A percentile compares a stretch with the other conserved stretches of the same genome.
These are phyloP conservation scores for Aspergillus fischeri DNA, from an alignment of 2,329 filamentous ascomycete species.

Conservation along the genomic window DNA sequence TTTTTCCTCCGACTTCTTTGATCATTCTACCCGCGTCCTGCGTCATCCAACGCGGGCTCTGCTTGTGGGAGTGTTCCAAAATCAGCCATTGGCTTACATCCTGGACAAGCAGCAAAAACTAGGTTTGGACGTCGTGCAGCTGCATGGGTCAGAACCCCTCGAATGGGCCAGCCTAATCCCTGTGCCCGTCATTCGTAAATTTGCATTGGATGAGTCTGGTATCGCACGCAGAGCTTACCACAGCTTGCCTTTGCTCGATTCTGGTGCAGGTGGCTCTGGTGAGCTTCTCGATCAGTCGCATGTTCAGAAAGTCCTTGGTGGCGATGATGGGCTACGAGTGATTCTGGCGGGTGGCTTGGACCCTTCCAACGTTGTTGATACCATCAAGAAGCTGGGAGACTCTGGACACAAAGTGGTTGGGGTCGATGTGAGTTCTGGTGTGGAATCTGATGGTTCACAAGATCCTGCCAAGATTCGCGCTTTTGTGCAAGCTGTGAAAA, in stretches of 20 bases:
- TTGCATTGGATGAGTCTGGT: slow-evolving; percentile 70
- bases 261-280: slow-evolving; percentile 77
- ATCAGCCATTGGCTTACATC: slow-evolving; percentile 80
- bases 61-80: slow-evolving; percentile 89
- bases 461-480: slow-evolving; percentile 72
- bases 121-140: slow-evolving; percentile 80
- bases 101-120: slow-evolving; percentile 72
- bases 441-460: slow-evolving; percentile 79
- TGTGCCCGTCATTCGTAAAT: slow-evolving; percentile 84
- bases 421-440: slow-evolving; percentile 91
- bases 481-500: slow-evolving; percentile 74
- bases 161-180: slow-evolving; percentile 90
- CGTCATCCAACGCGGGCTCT: slow-evolving; percentile 60
- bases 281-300: slow-evolving; percentile 67
- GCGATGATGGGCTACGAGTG: slow-evolving; percentile 67
- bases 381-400: slow-evolving; percentile 60
- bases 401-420: slow-evolving; percentile 64
- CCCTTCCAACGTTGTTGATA: slow-evolving; percentile 69
- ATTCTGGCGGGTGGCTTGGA: slow-evolving; percentile 82
- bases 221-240: slow-evolving; percentile 76
- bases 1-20: slow-evolving; percentile 64
- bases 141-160: slow-evolving; percentile 86
- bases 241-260: slow-evolving; percentile 77
- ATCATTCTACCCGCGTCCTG: slow-evolving; percentile 48
- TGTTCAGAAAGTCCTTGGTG: slow-evolving; percentile 63